Percentiles rank a stretch among this genome's conserved stretches.
These are phyloP conservation scores for Monosporascus cannonballus DNA, from an alignment of 2,329 filamentous ascomycete genomes.

Conservation along the genomic window DNA sequence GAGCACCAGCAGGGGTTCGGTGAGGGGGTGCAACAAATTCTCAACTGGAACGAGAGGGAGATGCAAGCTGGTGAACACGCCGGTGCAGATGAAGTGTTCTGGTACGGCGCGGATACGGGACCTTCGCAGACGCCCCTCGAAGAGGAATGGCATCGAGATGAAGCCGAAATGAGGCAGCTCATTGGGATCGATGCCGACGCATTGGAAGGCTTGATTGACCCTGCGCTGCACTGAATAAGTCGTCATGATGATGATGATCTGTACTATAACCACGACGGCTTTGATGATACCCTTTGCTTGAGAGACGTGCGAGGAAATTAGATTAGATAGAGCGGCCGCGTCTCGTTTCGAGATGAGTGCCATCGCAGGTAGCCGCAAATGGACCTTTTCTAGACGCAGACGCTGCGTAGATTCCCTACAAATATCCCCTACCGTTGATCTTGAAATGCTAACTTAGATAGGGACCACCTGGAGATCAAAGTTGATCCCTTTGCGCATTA, in stretches of 20 bases:
- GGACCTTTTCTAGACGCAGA: too few relatives aligned
- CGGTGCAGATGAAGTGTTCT: slow-evolving; percentile 22
- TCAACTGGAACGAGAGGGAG: neutral
- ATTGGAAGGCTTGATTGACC: slow-evolving; percentile 18
- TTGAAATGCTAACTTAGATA: too few relatives aligned
- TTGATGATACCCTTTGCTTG: neutral
- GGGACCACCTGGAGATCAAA: too few relatives aligned
- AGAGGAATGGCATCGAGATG: slow-evolving; percentile 38
- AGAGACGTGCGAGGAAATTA: neutral
- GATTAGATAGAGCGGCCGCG: neutral
- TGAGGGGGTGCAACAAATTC: neutral
- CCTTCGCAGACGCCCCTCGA: slow-evolving; percentile 22
- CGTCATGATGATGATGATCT: neutral
- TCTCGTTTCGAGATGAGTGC: too few relatives aligned
- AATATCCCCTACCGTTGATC: too few relatives aligned
- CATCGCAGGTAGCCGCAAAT: too few relatives aligned
- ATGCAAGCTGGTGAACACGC: slow-evolving; percentile 4
- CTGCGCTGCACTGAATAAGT: slow-evolving; percentile 6
- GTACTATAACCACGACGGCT: neutral
- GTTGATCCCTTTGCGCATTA: too few relatives aligned
- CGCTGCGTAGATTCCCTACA: too few relatives aligned
- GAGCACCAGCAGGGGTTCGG: neutral
- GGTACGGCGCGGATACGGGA: slow-evolving; percentile 22
- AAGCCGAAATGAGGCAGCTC: slow-evolving; percentile 37
- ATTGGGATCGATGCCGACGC: slow-evolving; percentile 11